These are phyloP conservation scores for Sherardia arvensis DNA, from an alignment of 257 asterid genomes.

Conservation along the genomic window DNA sequence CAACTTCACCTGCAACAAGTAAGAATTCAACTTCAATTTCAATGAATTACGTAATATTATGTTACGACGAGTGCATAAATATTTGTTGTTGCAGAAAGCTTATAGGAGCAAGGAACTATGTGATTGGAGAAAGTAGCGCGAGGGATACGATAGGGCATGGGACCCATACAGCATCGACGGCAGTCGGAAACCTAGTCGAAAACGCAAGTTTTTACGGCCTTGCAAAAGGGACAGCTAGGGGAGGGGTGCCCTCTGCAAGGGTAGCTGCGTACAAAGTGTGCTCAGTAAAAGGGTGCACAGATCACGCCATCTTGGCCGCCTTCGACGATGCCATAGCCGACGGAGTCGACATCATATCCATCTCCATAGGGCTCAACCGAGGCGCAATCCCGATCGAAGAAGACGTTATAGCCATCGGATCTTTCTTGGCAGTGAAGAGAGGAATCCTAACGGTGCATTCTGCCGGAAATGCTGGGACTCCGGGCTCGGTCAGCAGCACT, in stretches of 20 bases:
- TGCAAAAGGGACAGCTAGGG: constrained; percentile 31
- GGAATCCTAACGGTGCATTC: constrained; percentile 30
- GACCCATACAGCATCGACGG: constrained; percentile 36
- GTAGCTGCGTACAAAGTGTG: constrained; percentile 30
- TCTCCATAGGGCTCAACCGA: too few relatives aligned
- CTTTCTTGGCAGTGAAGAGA: constrained; percentile 24
- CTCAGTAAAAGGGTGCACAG: fast-evolving
- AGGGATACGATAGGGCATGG: constrained; percentile 29
- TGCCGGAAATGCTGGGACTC: constrained; percentile 29
- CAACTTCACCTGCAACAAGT: constrained; percentile 44
- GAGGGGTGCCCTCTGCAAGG: constrained; percentile 34
- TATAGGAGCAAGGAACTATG: constrained; percentile 33
- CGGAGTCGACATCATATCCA: constrained; percentile 32
- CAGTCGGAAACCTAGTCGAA: constrained; percentile 27
- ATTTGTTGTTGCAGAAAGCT: constrained; percentile 37
- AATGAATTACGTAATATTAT: too few relatives aligned
- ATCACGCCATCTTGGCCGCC: constrained; percentile 18
- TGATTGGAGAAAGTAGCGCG: constrained; percentile 5
- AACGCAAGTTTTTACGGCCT: constrained; percentile 22
- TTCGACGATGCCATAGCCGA: constrained; percentile 46
- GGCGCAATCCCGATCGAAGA: neutral
- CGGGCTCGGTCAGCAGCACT: constrained; percentile 9
- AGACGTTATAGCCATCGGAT: constrained; percentile 28
- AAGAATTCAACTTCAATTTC: neutral
- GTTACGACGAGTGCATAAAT: too few relatives aligned